Evolutionary conservation across 257 asterid species (phyloP), one percentile per base, ranked within the genome.

Genomic region (Knoxia roxburghii): DNA sequence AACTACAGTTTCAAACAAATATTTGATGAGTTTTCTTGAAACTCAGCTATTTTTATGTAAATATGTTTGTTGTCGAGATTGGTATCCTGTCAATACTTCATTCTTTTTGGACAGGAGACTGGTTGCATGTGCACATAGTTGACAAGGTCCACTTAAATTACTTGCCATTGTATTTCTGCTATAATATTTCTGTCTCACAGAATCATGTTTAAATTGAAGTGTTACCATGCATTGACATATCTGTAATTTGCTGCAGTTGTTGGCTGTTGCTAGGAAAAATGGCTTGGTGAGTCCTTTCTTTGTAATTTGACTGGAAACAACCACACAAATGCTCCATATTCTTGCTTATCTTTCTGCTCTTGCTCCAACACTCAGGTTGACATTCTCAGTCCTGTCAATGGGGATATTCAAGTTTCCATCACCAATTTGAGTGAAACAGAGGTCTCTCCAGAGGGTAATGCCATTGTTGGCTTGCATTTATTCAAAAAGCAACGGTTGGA

Each of bases 201-300:
- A 37, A 32, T n/a, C 5, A 11, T 45, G 18, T 52, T 30, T 27
- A n/a, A 7, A 41, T n/a, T 64, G 48, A 64, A 2, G 7, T 52
- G 57, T 24, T 26, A 23, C 41, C 7, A 41, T 68, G 15, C 76
- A 7, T 65, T 46, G 7, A 71, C 52, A 29, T 23, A 32, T 43
- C 73, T 77, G 21, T 77, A 29, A 61, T 63, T 68, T 76, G 66
- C 58, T 82, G 78, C 91, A 88, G 97, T 78, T 92, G 78, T 74
- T 92, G 24, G 84, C 87, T 54, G 79, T 92, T 78, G 98, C 95
- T 56, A 77, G 96, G 76, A 92, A 84, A 79, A 77, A 77, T 70
- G 96, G 97, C 67, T 76, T 77, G 65, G 97, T 92, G 70, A 86
- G 95, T 80, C 35, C 51, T 37, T 73, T 76, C 50, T 51, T 69